Percentiles rank a stretch among this genome's conserved stretches.
These are phyloP conservation scores for Lavandula angustifolia DNA, from an alignment of 257 asterid species.

Conservation along the genomic window DNA sequence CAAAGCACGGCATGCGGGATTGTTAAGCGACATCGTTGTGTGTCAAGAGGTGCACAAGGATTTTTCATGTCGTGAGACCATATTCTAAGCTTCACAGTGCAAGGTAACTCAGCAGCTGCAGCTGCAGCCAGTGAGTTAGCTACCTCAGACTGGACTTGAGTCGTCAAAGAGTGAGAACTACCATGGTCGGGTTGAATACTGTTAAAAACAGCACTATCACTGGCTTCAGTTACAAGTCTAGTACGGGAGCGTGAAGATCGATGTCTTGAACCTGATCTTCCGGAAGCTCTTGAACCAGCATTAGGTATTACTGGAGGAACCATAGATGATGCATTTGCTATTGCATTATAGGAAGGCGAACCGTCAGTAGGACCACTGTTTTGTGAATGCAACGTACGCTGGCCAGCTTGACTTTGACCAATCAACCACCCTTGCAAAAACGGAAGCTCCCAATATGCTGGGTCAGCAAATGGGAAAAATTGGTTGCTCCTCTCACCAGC, in stretches of 20 bases:
- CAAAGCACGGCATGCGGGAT: constrained; percentile 97
- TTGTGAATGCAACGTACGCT: constrained; percentile 58
- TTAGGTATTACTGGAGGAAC: constrained; percentile 48
- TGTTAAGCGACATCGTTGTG: constrained; percentile 69
- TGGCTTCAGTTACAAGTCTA: constrained; percentile 45
- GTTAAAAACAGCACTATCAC: constrained; percentile 50
- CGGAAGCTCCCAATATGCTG: constrained; percentile 92
- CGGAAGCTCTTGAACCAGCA: constrained; percentile 51
- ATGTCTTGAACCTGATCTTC: constrained; percentile 73
- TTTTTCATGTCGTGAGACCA: constrained; percentile 86
- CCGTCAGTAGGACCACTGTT: constrained; percentile 49
- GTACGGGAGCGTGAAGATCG: constrained; percentile 61
- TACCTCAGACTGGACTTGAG: constrained; percentile 81
- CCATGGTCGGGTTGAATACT: constrained; percentile 48
- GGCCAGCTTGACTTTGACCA: constrained; percentile 94
- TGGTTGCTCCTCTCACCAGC: constrained; percentile 68
- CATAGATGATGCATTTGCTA: constrained; percentile 48
- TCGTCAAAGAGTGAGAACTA: constrained; percentile 56
- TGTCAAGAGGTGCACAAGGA: constrained; percentile 71
- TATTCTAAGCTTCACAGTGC: constrained; percentile 95
- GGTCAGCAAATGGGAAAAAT: constrained; percentile 76
- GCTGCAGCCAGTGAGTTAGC: constrained; percentile 89
- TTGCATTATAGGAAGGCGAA: constrained; percentile 42
- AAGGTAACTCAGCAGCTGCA: constrained; percentile 93
- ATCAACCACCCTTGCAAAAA: constrained; percentile 95